A percentile compares a stretch with the other conserved stretches of the same genome.
Evolutionary conservation across 2,329 filamentous ascomycete species (phyloP).

Genomic region (Exserohilum turcica): DNA sequence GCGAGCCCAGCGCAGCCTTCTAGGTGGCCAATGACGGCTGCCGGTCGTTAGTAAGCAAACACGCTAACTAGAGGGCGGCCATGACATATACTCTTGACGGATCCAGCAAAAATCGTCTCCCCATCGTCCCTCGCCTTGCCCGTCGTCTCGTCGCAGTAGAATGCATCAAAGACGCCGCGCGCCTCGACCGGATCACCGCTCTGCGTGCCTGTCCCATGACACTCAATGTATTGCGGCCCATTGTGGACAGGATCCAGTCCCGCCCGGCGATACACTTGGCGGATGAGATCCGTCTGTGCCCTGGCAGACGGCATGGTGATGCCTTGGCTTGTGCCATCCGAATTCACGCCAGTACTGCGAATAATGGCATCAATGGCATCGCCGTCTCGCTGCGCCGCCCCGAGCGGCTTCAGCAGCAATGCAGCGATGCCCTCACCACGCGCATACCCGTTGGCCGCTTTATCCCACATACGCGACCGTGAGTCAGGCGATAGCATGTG

Average conservation of each 20-base stretch:
- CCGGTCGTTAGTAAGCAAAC: no score
- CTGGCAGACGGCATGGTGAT: slow-evolving; percentile 41
- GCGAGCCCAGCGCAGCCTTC: no score
- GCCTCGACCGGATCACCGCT: not conserved
- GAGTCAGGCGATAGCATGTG: slow-evolving; percentile 16
- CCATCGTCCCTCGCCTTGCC: no score
- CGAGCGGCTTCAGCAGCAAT: slow-evolving; percentile 34
- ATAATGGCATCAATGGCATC: slow-evolving; percentile 37
- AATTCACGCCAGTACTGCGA: slow-evolving; percentile 24
- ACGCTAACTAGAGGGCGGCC: no score
- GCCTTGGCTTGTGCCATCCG: slow-evolving; percentile 18
- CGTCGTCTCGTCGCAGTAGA: no score
- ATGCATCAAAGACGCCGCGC: not conserved
- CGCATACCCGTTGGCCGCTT: slow-evolving; percentile 32
- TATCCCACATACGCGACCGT: slow-evolving; percentile 34
- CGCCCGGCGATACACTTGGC: not conserved
- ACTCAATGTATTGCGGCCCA: no score
- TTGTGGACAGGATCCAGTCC: not conserved
- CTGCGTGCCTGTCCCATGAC: slow-evolving; percentile 1
- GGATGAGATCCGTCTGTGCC: slow-evolving; percentile 25
- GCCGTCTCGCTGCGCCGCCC: slow-evolving; percentile 27
- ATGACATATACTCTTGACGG: no score
- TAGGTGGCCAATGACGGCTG: no score
- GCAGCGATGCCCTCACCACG: slow-evolving; percentile 35
- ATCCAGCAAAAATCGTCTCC: no score